phyloP scores from a whole-genome alignment of 2,329 filamentous ascomycete genomes.

The Xylariomycetidae sp. region DNA sequence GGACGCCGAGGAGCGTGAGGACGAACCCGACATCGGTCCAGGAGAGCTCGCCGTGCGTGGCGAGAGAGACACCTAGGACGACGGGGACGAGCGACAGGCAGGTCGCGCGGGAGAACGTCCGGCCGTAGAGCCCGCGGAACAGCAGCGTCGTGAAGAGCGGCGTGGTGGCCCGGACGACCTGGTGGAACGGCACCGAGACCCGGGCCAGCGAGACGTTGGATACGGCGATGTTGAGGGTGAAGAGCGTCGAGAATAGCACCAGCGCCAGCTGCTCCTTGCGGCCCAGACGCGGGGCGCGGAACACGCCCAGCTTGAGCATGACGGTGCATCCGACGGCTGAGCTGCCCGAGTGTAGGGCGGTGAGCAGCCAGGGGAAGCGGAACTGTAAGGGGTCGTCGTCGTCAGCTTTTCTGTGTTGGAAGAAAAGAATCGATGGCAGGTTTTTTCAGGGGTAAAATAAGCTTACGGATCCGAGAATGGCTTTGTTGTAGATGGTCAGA shows the following conservation, averaged over 20 bases:
- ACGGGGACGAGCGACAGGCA: constrained; percentile 59
- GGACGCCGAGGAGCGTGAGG: constrained; percentile 48
- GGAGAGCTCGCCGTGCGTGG: constrained; percentile 59
- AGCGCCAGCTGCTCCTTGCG: constrained; percentile 51
- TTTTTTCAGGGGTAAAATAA: neutral
- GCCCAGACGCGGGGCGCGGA: constrained; percentile 48
- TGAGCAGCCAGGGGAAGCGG: constrained; percentile 57
- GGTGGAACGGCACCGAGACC: constrained; percentile 63
- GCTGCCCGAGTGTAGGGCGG: constrained; percentile 53
- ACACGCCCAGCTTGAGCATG: constrained; percentile 47
- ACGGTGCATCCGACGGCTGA: constrained; percentile 51
- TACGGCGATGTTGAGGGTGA: constrained; percentile 60
- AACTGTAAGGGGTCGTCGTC: constrained; percentile 35
- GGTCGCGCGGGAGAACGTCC: constrained; percentile 50
- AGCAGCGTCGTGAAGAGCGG: constrained; percentile 60
- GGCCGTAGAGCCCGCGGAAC: constrained; percentile 51
- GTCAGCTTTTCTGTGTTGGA: too few relatives aligned
- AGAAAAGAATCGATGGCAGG: too few relatives aligned
- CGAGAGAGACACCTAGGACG: constrained; percentile 54
- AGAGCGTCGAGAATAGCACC: constrained; percentile 54
- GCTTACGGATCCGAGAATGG: constrained; percentile 47
- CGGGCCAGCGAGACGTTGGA: constrained; percentile 60
- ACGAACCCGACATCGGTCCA: constrained; percentile 55
- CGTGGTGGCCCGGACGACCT: constrained; percentile 58
- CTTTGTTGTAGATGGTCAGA: constrained; percentile 56